Percentiles rank a stretch among this genome's conserved stretches.
Evolutionary conservation across 768 basidiomycete species (phyloP).

Genomic region (Psilocybe cyanescens): DNA sequence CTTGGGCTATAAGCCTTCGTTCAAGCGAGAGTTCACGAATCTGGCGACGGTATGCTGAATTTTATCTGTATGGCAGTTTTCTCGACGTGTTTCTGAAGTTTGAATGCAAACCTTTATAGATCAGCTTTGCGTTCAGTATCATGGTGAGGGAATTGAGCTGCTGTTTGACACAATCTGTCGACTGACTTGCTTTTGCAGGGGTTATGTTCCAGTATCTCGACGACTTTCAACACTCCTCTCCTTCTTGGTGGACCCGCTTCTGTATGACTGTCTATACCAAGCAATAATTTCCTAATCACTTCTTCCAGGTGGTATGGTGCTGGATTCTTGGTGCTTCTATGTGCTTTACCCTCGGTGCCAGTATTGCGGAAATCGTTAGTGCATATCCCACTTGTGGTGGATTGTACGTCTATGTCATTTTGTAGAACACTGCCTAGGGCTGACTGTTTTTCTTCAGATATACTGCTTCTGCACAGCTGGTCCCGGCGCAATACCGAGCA

Average conservation of each 20-base stretch:
- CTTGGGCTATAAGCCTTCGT: slow-evolving; percentile 77
- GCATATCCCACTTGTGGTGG: slow-evolving; percentile 79
- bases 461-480: slow-evolving; percentile 80
- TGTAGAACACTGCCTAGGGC: not conserved
- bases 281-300: not conserved
- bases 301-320: slow-evolving; percentile 62
- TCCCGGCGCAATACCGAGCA: slow-evolving; percentile 66
- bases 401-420: slow-evolving; percentile 44
- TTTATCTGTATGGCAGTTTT: not conserved
- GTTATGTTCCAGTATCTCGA: slow-evolving; percentile 75
- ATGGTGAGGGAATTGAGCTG: slow-evolving; percentile 46
- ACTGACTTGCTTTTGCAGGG: slow-evolving; percentile 41
- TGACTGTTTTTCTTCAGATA: slow-evolving; percentile 46
- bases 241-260: slow-evolving; percentile 71
- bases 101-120: slow-evolving; percentile 36
- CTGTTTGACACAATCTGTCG: slow-evolving; percentile 13
- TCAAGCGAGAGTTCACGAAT: slow-evolving; percentile 85
- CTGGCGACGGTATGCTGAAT: slow-evolving; percentile 64
- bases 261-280: slow-evolving; percentile 36
- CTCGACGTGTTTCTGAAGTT: slow-evolving; percentile 8
- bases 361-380: slow-evolving; percentile 79
- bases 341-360: slow-evolving; percentile 76
- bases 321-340: slow-evolving; percentile 75
- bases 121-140: slow-evolving; percentile 79
- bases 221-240: slow-evolving; percentile 78